These are phyloP conservation scores for Blastocladiella britannica DNA, from an alignment of 192 early-diverging fungal species.

Conservation along the genomic window DNA sequence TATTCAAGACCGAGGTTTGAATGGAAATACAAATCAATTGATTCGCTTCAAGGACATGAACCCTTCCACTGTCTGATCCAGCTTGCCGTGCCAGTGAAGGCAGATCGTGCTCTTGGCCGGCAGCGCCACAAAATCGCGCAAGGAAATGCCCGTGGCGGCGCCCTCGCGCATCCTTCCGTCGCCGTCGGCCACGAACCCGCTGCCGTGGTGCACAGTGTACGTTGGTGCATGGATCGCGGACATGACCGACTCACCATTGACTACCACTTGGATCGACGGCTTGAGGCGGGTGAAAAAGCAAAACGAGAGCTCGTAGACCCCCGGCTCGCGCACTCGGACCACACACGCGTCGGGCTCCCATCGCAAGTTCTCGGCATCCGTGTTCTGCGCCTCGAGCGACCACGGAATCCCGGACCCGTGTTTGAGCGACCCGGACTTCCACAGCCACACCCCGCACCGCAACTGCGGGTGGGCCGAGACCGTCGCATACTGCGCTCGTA, in stretches of 20 bases:
- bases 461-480: constrained; percentile 15
- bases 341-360: constrained; percentile 13
- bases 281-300: constrained; percentile 19
- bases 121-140: constrained; percentile 24
- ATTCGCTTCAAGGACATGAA: background rate
- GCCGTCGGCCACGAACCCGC: constrained; percentile 18
- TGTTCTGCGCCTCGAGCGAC: constrained; percentile 22
- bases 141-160: constrained; percentile 19
- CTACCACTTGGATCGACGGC: constrained; percentile 23
- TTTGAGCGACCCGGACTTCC: constrained; percentile 20
- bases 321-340: constrained; percentile 17
- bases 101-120: constrained; percentile 19
- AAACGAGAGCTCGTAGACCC: constrained; percentile 28
- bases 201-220: constrained; percentile 22
- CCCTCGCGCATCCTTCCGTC: constrained; percentile 14
- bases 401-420: constrained; percentile 19
- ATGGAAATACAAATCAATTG: background rate
- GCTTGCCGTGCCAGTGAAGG: constrained; percentile 9
- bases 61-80: background rate
- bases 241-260: constrained; percentile 32
- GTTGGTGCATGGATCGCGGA: constrained; percentile 26
- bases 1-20: no score
- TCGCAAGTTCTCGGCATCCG: constrained; percentile 24
- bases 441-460: constrained; percentile 23
- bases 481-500: constrained; percentile 14